phyloP scores from a whole-genome alignment of 202 grass and related monocot genomes.

The Hordeum pubiflorum region DNA sequence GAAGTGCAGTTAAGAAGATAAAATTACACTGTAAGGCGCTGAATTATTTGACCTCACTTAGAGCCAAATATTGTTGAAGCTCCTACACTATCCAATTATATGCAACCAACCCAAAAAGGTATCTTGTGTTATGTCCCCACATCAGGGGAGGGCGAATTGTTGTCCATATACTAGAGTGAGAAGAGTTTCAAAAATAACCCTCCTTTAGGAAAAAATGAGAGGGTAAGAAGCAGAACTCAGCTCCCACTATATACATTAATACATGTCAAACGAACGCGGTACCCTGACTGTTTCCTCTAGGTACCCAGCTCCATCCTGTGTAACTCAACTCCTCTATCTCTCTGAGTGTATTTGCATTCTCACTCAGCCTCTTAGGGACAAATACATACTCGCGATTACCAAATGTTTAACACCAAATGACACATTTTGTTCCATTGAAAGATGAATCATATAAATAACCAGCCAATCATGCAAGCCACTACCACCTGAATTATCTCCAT shows the following conservation, averaged over 20 bases:
- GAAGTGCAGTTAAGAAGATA: not conserved
- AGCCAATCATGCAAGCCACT: not conserved
- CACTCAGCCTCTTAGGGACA: not conserved
- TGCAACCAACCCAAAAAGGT: slow-evolving; percentile 2
- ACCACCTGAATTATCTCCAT: not conserved
- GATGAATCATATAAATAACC: not conserved
- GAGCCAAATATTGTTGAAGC: not conserved
- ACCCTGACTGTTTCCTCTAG: not conserved
- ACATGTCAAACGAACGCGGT: not conserved
- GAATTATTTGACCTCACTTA: not conserved
- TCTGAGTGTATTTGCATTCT: not conserved
- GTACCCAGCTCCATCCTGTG: not conserved
- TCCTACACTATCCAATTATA: not conserved
- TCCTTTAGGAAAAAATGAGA: not conserved
- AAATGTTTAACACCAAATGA: not conserved
- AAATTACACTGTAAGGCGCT: not conserved
- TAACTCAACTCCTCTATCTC: not conserved
- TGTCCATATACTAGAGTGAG: not conserved
- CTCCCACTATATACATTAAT: not conserved
- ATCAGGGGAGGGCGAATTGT: not conserved
- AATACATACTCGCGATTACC: not conserved
- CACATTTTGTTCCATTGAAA: not conserved
- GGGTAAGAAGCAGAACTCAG: not conserved
- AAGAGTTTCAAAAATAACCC: not conserved
- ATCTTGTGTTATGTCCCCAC: not conserved